These are phyloP conservation scores for Cladosporium sp. DNA, from an alignment of 2,329 filamentous ascomycete genomes.

Conservation along the genomic window DNA sequence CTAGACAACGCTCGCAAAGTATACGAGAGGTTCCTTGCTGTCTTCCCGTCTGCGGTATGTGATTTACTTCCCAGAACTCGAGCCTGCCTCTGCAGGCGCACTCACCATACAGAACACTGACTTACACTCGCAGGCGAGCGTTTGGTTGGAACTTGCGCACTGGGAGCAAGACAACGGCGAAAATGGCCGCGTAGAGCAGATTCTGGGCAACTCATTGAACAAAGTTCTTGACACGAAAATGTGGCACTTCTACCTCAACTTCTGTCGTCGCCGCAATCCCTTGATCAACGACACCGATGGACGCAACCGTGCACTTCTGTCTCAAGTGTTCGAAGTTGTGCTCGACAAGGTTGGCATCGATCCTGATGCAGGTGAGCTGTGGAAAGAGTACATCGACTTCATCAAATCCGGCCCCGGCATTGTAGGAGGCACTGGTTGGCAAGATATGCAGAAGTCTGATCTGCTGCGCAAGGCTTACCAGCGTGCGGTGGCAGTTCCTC, in stretches of 20 bases:
- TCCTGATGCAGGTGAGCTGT: constrained; percentile 81
- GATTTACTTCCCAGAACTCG: not conserved
- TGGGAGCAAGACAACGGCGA: constrained; percentile 89
- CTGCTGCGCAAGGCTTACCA: constrained; percentile 87
- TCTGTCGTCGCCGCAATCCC: constrained; percentile 87
- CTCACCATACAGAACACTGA: not conserved
- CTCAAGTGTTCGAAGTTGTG: constrained; percentile 87
- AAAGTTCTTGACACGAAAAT: constrained; percentile 77
- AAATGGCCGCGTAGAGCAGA: constrained; percentile 70
- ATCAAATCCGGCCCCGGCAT: constrained; percentile 77
- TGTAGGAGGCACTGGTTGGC: constrained; percentile 83
- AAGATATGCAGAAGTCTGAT: constrained; percentile 98
- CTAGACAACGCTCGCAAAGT: constrained; percentile 73
- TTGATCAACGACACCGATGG: constrained; percentile 74
- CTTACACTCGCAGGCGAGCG: constrained; percentile 63
- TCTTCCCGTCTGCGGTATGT: constrained; percentile 88
- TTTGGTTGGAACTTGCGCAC: constrained; percentile 84
- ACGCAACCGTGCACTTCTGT: constrained; percentile 72
- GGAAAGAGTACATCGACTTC: constrained; percentile 94
- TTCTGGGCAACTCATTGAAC: constrained; percentile 77
- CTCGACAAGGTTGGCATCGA: constrained; percentile 87
- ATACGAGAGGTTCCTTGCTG: constrained; percentile 80
- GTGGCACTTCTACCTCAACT: constrained; percentile 92
- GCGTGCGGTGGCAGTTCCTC: constrained; percentile 81
- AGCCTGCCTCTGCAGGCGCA: not conserved